Conservation (phyloP, 306 rosid genomes). For the Gillenia trifoliata region DNA sequence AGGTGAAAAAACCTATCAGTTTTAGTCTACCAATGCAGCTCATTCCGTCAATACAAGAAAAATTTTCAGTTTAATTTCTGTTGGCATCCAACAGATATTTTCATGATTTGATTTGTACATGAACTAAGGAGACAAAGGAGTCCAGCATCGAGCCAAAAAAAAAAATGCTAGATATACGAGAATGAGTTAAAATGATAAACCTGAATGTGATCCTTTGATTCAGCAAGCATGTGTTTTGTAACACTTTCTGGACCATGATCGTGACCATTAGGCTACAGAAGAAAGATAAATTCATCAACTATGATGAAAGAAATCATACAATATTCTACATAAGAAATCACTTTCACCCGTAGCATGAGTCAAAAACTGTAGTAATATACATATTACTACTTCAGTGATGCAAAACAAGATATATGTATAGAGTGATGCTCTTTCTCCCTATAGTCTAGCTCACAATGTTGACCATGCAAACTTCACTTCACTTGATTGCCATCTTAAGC, state of each 20-base stretch:
- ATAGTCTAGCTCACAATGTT: background rate
- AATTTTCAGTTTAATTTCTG: background rate
- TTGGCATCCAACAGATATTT: background rate
- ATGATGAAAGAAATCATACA: background rate
- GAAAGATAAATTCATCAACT: constrained; percentile 9
- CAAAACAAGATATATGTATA: background rate
- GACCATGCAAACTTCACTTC: background rate
- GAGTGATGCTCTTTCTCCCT: background rate
- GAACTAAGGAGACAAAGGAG: background rate
- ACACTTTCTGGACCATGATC: constrained; percentile 67
- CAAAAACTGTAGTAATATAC: background rate
- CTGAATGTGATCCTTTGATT: constrained; percentile 88
- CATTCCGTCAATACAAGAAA: background rate
- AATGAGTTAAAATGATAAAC: constrained; percentile 31
- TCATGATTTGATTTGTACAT: background rate
- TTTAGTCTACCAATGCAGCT: background rate
- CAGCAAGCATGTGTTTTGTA: constrained; percentile 57
- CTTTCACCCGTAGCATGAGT: background rate
- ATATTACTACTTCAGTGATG: background rate
- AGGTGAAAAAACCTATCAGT: background rate
- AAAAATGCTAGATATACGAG: background rate
- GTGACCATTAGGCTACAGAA: constrained; percentile 80
- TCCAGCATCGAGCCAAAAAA: background rate
- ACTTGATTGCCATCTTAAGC: background rate
- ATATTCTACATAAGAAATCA: background rate